phyloP scores from a whole-genome alignment of 1,284 basidiomycete species.

The Austroboletus niveus region DNA sequence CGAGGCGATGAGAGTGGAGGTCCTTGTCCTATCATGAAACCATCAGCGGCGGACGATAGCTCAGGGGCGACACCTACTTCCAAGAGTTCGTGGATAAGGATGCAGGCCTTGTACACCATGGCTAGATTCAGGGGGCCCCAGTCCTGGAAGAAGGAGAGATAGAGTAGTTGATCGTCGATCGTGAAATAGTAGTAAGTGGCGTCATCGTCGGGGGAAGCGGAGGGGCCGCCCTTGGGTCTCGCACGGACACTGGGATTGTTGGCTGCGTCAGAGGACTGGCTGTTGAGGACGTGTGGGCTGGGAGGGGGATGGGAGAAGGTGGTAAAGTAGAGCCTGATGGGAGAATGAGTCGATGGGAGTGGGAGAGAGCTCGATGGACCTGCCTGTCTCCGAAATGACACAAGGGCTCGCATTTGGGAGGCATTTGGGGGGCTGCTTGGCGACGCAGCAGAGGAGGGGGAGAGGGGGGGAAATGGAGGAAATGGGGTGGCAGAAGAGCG shows the following conservation, averaged over 20 bases:
- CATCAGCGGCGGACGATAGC: slow-evolving; percentile 5
- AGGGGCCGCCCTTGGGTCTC: slow-evolving; percentile 53
- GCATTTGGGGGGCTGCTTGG: slow-evolving; percentile 33
- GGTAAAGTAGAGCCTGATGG: slow-evolving; percentile 73
- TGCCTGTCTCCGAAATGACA: slow-evolving; percentile 76
- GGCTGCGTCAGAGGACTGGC: slow-evolving; percentile 45
- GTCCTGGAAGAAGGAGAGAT: slow-evolving; percentile 93
- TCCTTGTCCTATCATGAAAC: slow-evolving; percentile 59
- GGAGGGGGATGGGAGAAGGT: slow-evolving; percentile 75
- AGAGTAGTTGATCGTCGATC: slow-evolving; percentile 89
- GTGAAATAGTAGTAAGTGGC: slow-evolving; percentile 82
- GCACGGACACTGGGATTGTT: slow-evolving; percentile 60
- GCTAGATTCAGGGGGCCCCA: slow-evolving; percentile 93
- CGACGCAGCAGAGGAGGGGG: background rate
- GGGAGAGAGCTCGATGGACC: slow-evolving; percentile 14
- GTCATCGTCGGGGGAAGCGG: slow-evolving; percentile 63
- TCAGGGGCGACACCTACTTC: slow-evolving; percentile 48
- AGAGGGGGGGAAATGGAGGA: background rate
- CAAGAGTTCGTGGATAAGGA: slow-evolving; percentile 85
- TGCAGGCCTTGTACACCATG: slow-evolving; percentile 93
- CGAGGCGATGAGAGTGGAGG: slow-evolving; percentile 66
- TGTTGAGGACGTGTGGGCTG: slow-evolving; percentile 59
- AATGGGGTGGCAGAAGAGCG: slow-evolving; percentile 16
- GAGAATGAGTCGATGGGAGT: slow-evolving; percentile 7
- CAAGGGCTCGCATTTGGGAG: slow-evolving; percentile 66